phyloP scores from a whole-genome alignment of 2,329 filamentous ascomycete genomes.

The Chalaropsis ovoidea region DNA sequence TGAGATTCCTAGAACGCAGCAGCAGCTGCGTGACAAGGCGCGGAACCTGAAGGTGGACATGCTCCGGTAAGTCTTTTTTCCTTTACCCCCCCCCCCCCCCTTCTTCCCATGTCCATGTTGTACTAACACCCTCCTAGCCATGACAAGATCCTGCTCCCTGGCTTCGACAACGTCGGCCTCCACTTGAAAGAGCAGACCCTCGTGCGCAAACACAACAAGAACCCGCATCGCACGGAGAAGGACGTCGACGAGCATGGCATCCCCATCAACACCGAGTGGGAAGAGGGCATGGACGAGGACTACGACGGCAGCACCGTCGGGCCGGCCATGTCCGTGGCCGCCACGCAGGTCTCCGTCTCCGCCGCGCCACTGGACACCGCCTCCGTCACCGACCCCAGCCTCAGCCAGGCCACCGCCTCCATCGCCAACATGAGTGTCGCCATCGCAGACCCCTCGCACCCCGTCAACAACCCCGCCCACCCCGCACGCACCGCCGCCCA shows the following conservation, averaged over 20 bases:
- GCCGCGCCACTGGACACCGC: slow-evolving; percentile 17
- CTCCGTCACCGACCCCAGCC: slow-evolving; percentile 22
- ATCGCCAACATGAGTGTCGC: slow-evolving; percentile 17
- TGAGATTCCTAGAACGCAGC: slow-evolving; percentile 39
- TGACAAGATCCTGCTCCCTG: slow-evolving; percentile 38
- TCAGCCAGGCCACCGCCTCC: slow-evolving; percentile 19
- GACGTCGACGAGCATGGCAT: slow-evolving; percentile 37
- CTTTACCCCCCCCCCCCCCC: not conserved
- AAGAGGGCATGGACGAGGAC: slow-evolving; percentile 24
- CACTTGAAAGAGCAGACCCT: slow-evolving; percentile 41
- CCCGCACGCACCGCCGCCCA: slow-evolving; percentile 17
- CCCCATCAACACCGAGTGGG: slow-evolving; percentile 34
- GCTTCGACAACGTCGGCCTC: slow-evolving; percentile 43
- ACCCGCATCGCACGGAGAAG: slow-evolving; percentile 40
- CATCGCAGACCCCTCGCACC: slow-evolving; percentile 16
- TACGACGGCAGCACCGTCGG: slow-evolving; percentile 16
- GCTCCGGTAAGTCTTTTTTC: slow-evolving; percentile 34
- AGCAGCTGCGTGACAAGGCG: slow-evolving; percentile 49
- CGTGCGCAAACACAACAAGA: slow-evolving; percentile 38
- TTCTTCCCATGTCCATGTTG: not conserved
- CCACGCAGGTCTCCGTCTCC: not conserved
- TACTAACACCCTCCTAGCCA: slow-evolving; percentile 28
- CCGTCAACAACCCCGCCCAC: slow-evolving; percentile 14
- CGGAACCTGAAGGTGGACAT: slow-evolving; percentile 46
- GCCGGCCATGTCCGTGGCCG: not conserved